Evolutionary conservation across 805 yeast species (phyloP).

Genomic region (Candida railenensis): DNA sequence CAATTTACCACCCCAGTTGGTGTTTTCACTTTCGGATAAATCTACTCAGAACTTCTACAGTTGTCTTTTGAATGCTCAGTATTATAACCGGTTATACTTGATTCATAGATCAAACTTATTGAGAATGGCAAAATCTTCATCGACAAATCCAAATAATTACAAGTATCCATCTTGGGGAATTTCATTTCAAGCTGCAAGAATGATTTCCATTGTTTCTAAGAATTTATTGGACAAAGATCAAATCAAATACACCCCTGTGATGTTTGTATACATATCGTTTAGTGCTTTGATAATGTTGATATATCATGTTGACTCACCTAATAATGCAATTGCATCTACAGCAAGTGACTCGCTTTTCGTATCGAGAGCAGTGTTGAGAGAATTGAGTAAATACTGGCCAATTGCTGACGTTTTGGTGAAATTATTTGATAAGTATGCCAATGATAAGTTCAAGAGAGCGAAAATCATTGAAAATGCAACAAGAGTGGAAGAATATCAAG

Average conservation of each 20-base stretch:
- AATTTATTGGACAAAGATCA: constrained; percentile 51
- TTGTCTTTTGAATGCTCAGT: constrained; percentile 62
- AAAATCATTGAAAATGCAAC: constrained; percentile 37
- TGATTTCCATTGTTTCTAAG: constrained; percentile 64
- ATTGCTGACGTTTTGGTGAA: constrained; percentile 36
- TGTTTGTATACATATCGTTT: constrained; percentile 56
- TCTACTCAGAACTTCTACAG: constrained; percentile 54
- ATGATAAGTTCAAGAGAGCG: constrained; percentile 42
- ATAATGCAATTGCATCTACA: constrained; percentile 38
- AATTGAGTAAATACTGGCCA: constrained; percentile 38
- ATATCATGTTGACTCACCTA: constrained; percentile 58
- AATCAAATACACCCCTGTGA: constrained; percentile 54
- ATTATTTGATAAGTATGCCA: constrained; percentile 41
- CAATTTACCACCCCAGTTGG: constrained; percentile 60
- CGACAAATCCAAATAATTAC: constrained; percentile 42
- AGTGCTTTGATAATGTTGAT: constrained; percentile 69
- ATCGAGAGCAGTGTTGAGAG: constrained; percentile 36
- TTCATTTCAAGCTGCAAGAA: constrained; percentile 78
- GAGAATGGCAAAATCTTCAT: constrained; percentile 43
- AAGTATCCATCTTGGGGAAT: constrained; percentile 76
- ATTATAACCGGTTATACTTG: constrained; percentile 69
- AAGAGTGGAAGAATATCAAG: constrained; percentile 38
- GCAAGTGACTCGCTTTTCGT: constrained; percentile 42
- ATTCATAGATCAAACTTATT: constrained; percentile 69
- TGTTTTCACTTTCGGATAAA: constrained; percentile 57